phyloP scores from a whole-genome alignment of 2,329 filamentous ascomycete genomes.

The Claviceps spartinae region DNA sequence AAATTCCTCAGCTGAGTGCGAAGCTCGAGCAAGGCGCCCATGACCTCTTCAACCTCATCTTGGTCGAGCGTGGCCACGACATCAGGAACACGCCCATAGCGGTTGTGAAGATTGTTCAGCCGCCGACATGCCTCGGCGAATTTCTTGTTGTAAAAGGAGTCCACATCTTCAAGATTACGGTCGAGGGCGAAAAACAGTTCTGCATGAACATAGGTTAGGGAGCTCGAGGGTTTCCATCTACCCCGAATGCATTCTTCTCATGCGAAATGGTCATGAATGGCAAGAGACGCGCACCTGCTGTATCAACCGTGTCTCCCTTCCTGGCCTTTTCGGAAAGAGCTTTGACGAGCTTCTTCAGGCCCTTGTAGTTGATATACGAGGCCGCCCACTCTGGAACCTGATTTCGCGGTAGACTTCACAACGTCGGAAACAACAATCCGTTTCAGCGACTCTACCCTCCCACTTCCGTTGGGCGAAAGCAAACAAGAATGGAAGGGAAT shows the following conservation, averaged over 20 bases:
- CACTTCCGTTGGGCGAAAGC: neutral
- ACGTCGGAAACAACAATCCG: neutral
- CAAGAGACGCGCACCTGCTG: constrained; percentile 60
- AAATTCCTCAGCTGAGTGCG: constrained; percentile 79
- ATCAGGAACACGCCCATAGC: constrained; percentile 66
- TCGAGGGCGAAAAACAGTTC: constrained; percentile 96
- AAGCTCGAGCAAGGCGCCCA: constrained; percentile 79
- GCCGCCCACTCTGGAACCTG: constrained; percentile 80
- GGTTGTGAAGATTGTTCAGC: constrained; percentile 72
- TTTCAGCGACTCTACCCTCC: constrained; percentile 8
- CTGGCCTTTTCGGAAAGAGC: constrained; percentile 52
- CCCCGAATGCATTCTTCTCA: constrained; percentile 11
- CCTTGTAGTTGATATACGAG: constrained; percentile 80
- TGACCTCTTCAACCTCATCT: constrained; percentile 82
- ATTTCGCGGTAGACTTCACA: constrained; percentile 55
- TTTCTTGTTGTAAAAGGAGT: constrained; percentile 94
- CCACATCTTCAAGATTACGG: constrained; percentile 92
- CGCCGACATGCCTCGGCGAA: constrained; percentile 73
- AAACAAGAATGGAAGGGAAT: neutral
- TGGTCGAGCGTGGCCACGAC: constrained; percentile 61
- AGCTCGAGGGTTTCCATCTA: constrained; percentile 11
- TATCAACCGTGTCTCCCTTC: constrained; percentile 63
- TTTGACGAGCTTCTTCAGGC: constrained; percentile 91
- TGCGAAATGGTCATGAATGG: constrained; percentile 9
- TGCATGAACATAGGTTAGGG: constrained; percentile 30